Evolutionary conservation across 169 alveolate species (phyloP).

Genomic region (Toxoplasma gondii): DNA sequence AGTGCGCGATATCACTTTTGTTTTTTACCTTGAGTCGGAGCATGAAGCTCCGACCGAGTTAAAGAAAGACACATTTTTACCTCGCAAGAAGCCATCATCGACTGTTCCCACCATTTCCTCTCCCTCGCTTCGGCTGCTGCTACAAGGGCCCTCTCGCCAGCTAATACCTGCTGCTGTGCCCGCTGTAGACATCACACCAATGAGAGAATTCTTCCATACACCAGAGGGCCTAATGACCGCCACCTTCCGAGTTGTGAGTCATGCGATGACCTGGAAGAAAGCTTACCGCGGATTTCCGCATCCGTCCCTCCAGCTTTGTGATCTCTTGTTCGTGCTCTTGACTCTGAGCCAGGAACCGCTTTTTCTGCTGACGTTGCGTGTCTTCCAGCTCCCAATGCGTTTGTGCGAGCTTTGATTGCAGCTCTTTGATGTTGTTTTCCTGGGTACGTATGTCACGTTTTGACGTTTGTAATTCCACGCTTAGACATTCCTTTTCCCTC

Average conservation of each 20-base stretch:
- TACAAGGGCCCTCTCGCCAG: neutral
- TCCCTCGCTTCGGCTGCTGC: conserved; percentile 34
- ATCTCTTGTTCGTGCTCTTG: conserved; percentile 25
- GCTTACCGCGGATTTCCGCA: neutral
- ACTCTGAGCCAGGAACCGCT: conserved; percentile 25
- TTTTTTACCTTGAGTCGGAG: no score
- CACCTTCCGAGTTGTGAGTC: neutral
- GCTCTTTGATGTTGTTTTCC: neutral
- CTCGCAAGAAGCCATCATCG: conserved; percentile 30
- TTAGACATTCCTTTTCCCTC: conserved; percentile 7
- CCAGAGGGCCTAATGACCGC: neutral
- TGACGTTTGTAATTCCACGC: neutral
- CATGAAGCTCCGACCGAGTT: no score
- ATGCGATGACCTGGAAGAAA: neutral
- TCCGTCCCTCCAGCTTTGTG: conserved; percentile 1
- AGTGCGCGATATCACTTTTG: no score
- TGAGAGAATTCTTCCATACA: neutral
- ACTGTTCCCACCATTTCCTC: conserved; percentile 29
- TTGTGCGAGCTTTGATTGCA: neutral
- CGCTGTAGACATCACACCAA: neutral
- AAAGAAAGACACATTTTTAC: neutral
- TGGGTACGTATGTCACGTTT: neutral
- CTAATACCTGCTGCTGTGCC: neutral
- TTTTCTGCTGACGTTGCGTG: neutral
- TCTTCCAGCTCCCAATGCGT: neutral